Conservation (phyloP, 805 yeast species). For the Pichia pseudocactophila region DNA sequence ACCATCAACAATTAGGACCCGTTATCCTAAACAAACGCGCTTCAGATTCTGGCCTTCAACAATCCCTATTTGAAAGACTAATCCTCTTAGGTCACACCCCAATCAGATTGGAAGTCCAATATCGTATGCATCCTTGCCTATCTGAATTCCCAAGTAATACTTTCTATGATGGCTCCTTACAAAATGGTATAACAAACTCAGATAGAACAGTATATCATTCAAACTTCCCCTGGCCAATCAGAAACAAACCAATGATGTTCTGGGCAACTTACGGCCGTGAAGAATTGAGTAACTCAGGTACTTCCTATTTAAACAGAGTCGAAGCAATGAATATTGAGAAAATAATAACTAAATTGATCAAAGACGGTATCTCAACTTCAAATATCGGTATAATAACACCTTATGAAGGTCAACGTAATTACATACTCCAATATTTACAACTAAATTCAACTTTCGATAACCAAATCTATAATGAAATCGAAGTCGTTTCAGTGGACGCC, state of each 20-base stretch:
- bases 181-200: slow-evolving; percentile 80
- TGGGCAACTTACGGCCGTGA: slow-evolving; percentile 88
- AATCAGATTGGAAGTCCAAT: slow-evolving; percentile 80
- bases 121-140: slow-evolving; percentile 87
- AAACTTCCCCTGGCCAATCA: slow-evolving; percentile 87
- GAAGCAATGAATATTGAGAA: slow-evolving; percentile 88
- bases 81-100: slow-evolving; percentile 78
- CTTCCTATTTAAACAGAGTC: slow-evolving; percentile 72
- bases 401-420: slow-evolving; percentile 88
- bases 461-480: slow-evolving; percentile 60
- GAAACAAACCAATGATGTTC: slow-evolving; percentile 85
- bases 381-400: slow-evolving; percentile 94
- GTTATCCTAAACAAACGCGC: slow-evolving; percentile 75
- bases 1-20: slow-evolving; percentile 93
- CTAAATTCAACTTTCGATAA: slow-evolving; percentile 56
- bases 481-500: slow-evolving; percentile 73
- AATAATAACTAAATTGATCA: slow-evolving; percentile 60
- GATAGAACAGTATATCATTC: slow-evolving; percentile 49
- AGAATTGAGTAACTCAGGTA: slow-evolving; percentile 76
- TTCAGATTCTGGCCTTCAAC: slow-evolving; percentile 77
- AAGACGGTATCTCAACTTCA: slow-evolving; percentile 66
- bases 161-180: slow-evolving; percentile 88
- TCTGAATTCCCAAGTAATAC: slow-evolving; percentile 84
- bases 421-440: slow-evolving; percentile 68
- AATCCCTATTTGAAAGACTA: slow-evolving; percentile 81